Conservation (phyloP, 2,329 filamentous ascomycete species). For the Alternaria tenuissima region DNA sequence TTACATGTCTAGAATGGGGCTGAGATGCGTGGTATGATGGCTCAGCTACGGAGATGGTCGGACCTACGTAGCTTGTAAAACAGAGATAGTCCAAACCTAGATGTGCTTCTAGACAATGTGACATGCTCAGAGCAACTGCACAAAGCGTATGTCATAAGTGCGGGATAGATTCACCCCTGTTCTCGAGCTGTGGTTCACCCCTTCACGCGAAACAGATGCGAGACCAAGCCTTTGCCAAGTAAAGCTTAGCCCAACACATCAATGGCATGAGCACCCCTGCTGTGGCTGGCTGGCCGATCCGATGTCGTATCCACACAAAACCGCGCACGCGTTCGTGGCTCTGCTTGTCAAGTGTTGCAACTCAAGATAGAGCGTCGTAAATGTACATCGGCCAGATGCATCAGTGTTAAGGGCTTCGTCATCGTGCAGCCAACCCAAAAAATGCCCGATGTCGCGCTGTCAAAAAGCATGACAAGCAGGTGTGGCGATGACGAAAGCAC, state of each 20-base stretch:
- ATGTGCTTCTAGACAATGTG: not conserved
- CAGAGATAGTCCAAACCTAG: not conserved
- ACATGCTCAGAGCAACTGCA: not conserved
- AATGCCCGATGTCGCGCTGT: not conserved
- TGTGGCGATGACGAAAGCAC: conserved; percentile 21
- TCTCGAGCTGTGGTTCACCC: conserved; percentile 1
- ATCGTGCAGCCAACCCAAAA: not conserved
- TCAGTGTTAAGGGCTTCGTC: not conserved
- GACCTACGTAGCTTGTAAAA: not conserved
- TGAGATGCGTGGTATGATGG: not conserved
- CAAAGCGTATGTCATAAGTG: not conserved
- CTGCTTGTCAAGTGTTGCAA: not conserved
- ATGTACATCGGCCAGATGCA: not conserved
- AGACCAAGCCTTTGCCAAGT: conserved; percentile 35
- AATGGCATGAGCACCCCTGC: not conserved
- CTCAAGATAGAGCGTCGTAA: not conserved
- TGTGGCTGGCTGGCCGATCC: not conserved
- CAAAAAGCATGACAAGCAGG: conserved; percentile 2
- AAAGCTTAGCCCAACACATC: conserved; percentile 23
- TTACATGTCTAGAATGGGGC: not conserved
- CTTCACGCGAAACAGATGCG: conserved; percentile 1
- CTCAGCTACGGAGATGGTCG: not conserved
- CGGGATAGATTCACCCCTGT: not conserved
- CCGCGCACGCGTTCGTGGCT: not conserved
- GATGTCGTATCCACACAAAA: not conserved